Percentiles rank a stretch among this genome's conserved stretches.
Conservation (phyloP, 1,284 basidiomycete species). For the Naganishia sp. region DNA sequence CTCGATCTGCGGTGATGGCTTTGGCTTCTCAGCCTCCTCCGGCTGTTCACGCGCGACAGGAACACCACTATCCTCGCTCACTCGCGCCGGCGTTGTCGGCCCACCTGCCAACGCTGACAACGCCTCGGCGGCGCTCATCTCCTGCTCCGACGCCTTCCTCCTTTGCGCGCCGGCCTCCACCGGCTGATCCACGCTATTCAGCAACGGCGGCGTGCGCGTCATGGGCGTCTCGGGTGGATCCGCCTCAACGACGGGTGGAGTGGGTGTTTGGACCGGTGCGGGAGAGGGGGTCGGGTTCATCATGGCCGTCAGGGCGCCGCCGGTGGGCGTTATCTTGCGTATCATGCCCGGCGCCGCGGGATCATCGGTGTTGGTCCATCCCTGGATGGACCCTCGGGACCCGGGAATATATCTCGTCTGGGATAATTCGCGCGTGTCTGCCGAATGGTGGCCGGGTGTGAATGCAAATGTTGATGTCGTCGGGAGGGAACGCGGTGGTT, state of each 20-base stretch:
- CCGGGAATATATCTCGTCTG: not conserved
- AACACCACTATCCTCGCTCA: not conserved
- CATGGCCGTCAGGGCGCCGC: constrained; percentile 11
- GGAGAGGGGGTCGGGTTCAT: constrained; percentile 4
- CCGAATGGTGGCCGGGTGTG: not conserved
- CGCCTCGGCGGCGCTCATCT: constrained; percentile 23
- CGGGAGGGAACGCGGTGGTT: not conserved
- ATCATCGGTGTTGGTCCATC: not conserved
- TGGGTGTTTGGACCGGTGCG: not conserved
- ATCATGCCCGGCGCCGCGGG: not conserved
- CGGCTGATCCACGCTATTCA: not conserved
- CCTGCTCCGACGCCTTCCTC: constrained; percentile 8
- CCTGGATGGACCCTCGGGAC: not conserved
- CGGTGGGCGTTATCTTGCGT: constrained; percentile 15
- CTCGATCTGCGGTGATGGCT: not conserved
- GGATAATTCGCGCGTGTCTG: constrained; percentile 2
- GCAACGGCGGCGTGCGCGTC: constrained; percentile 3
- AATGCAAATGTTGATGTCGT: constrained; percentile 13
- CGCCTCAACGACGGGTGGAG: too few species aligned
- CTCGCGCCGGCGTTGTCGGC: too few species aligned
- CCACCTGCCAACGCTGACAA: constrained; percentile 7
- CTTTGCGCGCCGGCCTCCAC: not conserved
- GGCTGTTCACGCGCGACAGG: not conserved
- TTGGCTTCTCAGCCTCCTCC: not conserved
- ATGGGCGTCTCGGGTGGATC: not conserved